phyloP scores from a whole-genome alignment of 2,329 filamentous ascomycete species.

The Pochonia chlamydosporia region DNA sequence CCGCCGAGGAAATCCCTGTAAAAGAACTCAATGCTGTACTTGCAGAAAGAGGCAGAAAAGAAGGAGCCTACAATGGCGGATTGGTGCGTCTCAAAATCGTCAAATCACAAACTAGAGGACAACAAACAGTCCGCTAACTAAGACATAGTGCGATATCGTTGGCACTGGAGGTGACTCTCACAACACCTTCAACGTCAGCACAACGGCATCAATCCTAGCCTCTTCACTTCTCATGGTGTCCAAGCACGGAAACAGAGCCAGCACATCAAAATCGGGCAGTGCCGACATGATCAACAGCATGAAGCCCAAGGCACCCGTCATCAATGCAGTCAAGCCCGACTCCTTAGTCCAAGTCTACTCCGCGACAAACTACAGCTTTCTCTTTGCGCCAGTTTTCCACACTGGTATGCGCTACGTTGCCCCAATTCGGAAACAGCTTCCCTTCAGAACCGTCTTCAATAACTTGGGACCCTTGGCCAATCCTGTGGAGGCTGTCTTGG shows the following conservation, averaged over 20 bases:
- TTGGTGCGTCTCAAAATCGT: constrained; percentile 51
- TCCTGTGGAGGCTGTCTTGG: constrained; percentile 75
- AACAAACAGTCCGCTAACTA: not conserved
- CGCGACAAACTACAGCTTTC: constrained; percentile 83
- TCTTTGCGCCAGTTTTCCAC: constrained; percentile 95
- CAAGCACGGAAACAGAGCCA: constrained; percentile 95
- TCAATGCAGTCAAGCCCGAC: constrained; percentile 65
- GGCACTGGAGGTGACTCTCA: constrained; percentile 94
- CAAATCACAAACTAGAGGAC: not conserved
- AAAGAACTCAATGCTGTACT: constrained; percentile 56
- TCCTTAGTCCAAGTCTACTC: constrained; percentile 71
- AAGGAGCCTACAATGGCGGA: constrained; percentile 75
- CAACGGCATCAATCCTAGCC: constrained; percentile 86
- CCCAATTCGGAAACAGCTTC: constrained; percentile 77
- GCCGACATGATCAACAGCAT: constrained; percentile 83
- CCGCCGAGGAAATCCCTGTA: constrained; percentile 67
- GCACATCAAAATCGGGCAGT: constrained; percentile 91
- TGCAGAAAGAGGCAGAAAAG: constrained; percentile 51
- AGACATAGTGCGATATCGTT: constrained; percentile 74
- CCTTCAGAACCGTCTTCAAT: constrained; percentile 97
- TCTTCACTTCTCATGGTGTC: constrained; percentile 79
- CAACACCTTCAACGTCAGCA: constrained; percentile 98
- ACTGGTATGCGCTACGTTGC: constrained; percentile 89
- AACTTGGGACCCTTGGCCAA: constrained; percentile 89
- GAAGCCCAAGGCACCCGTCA: constrained; percentile 63